Evolutionary conservation across 1,284 basidiomycete genomes (phyloP).

Genomic region (Rhodotorula mucilaginosa): DNA sequence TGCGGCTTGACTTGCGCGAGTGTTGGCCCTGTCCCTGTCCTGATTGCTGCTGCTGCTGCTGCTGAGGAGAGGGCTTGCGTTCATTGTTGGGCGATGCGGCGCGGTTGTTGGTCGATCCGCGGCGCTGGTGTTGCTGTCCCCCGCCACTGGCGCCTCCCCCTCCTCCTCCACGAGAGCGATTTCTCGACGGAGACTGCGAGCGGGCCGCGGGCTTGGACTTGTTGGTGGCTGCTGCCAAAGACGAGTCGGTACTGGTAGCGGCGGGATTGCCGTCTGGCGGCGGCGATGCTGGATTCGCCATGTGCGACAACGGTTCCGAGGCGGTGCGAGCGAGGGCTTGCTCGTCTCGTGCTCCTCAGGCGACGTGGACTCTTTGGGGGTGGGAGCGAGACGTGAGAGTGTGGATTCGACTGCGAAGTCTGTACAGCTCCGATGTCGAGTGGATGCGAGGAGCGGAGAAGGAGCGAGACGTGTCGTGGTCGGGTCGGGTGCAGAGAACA

Average conservation of each 20-base stretch:
- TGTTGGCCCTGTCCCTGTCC: not conserved
- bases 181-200: not conserved
- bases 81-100: not conserved
- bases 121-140: not conserved
- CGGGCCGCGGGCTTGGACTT: not conserved
- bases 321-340: not conserved
- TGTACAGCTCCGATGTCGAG: too few species aligned
- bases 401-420: too few species aligned
- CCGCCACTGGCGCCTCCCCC: not conserved
- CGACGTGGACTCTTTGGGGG: too few species aligned
- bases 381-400: too few species aligned
- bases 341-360: not conserved
- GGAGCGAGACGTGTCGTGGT: too few species aligned
- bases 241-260: not conserved
- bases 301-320: not conserved
- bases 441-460: too few species aligned
- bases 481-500: too few species aligned
- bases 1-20: constrained; percentile 1
- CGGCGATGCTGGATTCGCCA: not conserved
- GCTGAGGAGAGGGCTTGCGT: not conserved
- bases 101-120: not conserved
- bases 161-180: not conserved
- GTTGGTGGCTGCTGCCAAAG: not conserved
- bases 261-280: not conserved
- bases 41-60: not conserved